These are phyloP conservation scores for Teratosphaeriaceae sp. DNA, from an alignment of 2,329 filamentous ascomycete genomes.

Conservation along the genomic window DNA sequence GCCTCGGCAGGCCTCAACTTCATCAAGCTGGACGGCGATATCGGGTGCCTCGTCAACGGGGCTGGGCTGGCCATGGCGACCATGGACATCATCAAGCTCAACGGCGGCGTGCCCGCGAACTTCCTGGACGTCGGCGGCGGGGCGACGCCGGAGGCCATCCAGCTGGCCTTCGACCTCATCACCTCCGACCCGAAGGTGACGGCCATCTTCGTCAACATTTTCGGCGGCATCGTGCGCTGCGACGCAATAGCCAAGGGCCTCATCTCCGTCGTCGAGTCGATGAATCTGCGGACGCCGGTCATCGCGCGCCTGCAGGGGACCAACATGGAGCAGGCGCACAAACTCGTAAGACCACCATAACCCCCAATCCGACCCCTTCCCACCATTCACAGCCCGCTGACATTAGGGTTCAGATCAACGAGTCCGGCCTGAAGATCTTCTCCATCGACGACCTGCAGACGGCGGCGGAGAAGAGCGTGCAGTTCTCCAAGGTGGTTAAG, in stretches of 20 bases:
- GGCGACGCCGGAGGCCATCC: constrained; percentile 75
- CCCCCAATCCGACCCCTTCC: too few relatives aligned
- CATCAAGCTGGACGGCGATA: constrained; percentile 56
- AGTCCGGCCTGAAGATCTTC: constrained; percentile 99
- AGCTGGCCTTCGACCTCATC: constrained; percentile 67
- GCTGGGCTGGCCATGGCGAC: constrained; percentile 90
- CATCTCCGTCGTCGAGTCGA: constrained; percentile 87
- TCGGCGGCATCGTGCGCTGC: constrained; percentile 83
- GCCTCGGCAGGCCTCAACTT: constrained; percentile 73
- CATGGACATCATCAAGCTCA: constrained; percentile 65
- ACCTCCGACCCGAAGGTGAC: constrained; percentile 64
- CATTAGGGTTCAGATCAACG: constrained; percentile 58
- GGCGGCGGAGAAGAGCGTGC: constrained; percentile 95
- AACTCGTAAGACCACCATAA: constrained; percentile 45
- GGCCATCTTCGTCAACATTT: constrained; percentile 67
- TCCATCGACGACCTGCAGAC: constrained; percentile 96
- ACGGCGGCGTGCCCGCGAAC: constrained; percentile 66
- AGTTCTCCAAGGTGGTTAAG: constrained; percentile 99
- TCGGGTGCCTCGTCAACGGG: constrained; percentile 83
- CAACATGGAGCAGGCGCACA: constrained; percentile 92
- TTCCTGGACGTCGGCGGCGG: constrained; percentile 89
- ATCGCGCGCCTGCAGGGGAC: constrained; percentile 96
- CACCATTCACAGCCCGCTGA: too few relatives aligned
- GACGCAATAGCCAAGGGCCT: constrained; percentile 95
- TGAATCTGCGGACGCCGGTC: constrained; percentile 95